These are phyloP conservation scores for Aspergillus cejpii DNA, from an alignment of 2,329 filamentous ascomycete species.

Conservation along the genomic window DNA sequence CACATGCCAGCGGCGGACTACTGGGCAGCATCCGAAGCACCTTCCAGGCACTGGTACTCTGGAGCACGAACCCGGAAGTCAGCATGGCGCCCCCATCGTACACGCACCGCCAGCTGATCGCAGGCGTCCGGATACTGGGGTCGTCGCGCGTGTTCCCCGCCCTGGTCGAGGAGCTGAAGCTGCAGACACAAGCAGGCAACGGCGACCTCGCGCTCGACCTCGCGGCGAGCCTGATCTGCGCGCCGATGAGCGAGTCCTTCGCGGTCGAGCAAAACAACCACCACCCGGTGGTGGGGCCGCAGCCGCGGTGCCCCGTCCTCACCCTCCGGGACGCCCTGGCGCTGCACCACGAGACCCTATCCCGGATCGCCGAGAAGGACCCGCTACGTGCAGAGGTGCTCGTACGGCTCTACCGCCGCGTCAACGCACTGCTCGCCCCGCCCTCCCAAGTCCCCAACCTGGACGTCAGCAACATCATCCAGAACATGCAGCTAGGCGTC, in stretches of 20 bases:
- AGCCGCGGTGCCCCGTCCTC: slow-evolving; percentile 31
- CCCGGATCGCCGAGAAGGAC: slow-evolving; percentile 40
- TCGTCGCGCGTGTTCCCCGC: slow-evolving; percentile 33
- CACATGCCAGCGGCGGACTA: slow-evolving; percentile 42
- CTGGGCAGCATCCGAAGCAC: slow-evolving; percentile 45
- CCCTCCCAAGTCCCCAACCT: slow-evolving; percentile 38
- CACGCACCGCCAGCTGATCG: slow-evolving; percentile 49
- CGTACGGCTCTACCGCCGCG: slow-evolving; percentile 42
- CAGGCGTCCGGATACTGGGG: slow-evolving; percentile 38
- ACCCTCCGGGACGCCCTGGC: slow-evolving; percentile 39
- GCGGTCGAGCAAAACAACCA: slow-evolving; percentile 33
- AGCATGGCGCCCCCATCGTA: slow-evolving; percentile 50
- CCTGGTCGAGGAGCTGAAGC: slow-evolving; percentile 40
- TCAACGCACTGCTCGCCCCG: slow-evolving; percentile 36
- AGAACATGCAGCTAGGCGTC: slow-evolving; percentile 38
- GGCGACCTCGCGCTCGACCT: slow-evolving; percentile 42
- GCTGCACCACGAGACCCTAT: slow-evolving; percentile 35
- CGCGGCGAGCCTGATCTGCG: slow-evolving; percentile 39
- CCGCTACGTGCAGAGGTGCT: slow-evolving; percentile 40
- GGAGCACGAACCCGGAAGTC: slow-evolving; percentile 47
- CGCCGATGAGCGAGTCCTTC: slow-evolving; percentile 37
- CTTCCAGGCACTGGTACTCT: slow-evolving; percentile 48
- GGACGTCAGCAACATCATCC: slow-evolving; percentile 40
- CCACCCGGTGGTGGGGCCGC: slow-evolving; percentile 30
- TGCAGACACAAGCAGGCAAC: slow-evolving; percentile 36